Conservation (phyloP, 2,329 filamentous ascomycete genomes). For the Microdochium trichocladiopsis region DNA sequence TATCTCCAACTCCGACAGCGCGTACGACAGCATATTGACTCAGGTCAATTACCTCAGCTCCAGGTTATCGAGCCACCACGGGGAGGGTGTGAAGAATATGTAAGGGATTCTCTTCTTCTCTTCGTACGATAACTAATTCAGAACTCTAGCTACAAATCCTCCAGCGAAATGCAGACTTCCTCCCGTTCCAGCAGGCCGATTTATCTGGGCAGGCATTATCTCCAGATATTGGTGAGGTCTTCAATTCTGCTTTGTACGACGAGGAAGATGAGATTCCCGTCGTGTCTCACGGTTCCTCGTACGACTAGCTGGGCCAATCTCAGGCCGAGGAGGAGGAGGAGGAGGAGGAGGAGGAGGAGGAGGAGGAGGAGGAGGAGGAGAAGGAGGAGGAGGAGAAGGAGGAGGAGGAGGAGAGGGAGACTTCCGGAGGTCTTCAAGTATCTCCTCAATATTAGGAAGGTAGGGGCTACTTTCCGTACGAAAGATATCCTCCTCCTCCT, state of each 20-base stretch:
- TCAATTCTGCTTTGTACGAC: not conserved
- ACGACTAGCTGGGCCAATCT: not conserved
- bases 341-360: too few species aligned
- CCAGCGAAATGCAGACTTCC: not conserved
- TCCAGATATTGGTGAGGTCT: not conserved
- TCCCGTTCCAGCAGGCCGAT: not conserved
- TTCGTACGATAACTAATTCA: not conserved
- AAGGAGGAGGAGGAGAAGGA: too few species aligned
- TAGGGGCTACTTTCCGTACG: too few species aligned
- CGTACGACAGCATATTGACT: not conserved
- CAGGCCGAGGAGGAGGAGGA: not conserved
- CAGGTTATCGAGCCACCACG: not conserved
- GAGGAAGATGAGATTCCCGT: not conserved
- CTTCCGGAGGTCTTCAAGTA: too few species aligned
- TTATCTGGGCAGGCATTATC: not conserved
- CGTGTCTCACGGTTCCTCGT: not conserved
- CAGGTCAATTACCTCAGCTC: not conserved
- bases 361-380: too few species aligned
- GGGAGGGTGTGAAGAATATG: not conserved
- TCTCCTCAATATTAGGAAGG: too few species aligned
- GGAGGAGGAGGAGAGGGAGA: too few species aligned
- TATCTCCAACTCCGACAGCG: not conserved
- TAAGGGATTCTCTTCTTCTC: not conserved
- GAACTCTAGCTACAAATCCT: not conserved
- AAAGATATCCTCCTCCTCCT: too few species aligned